phyloP scores from a whole-genome alignment of 805 yeast genomes.

The Spathaspora hagerdaliae region DNA sequence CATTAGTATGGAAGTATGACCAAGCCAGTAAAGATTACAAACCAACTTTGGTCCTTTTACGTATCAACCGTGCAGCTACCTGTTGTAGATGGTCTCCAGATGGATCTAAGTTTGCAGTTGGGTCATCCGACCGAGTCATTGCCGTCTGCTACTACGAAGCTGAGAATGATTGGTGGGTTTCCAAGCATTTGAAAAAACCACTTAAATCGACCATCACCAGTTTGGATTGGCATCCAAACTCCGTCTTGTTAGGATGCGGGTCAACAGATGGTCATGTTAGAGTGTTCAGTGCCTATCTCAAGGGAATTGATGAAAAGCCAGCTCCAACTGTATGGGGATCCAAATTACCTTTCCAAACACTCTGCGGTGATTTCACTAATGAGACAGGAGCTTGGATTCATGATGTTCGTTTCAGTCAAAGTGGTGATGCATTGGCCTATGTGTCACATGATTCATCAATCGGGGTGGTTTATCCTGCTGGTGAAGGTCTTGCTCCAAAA shows the following conservation, averaged over 20 bases:
- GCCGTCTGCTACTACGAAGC: conserved; percentile 95
- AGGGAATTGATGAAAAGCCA: conserved; percentile 84
- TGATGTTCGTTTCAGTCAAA: conserved; percentile 80
- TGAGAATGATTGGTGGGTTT: conserved; percentile 99
- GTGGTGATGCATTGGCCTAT: conserved; percentile 73
- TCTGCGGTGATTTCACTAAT: conserved; percentile 72
- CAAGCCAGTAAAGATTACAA: conserved; percentile 55
- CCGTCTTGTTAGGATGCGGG: conserved; percentile 82
- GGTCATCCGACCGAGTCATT: conserved; percentile 89
- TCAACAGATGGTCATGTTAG: conserved; percentile 92
- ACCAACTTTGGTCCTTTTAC: conserved; percentile 86
- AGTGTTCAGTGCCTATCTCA: conserved; percentile 84
- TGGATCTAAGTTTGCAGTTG: conserved; percentile 96
- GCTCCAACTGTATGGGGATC: conserved; percentile 87
- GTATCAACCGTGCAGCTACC: conserved; percentile 95
- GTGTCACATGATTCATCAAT: conserved; percentile 86
- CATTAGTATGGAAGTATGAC: conserved; percentile 87
- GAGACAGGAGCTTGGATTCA: conserved; percentile 88
- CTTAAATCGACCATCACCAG: conserved; percentile 79
- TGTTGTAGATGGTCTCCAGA: conserved; percentile 91
- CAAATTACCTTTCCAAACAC: conserved; percentile 88
- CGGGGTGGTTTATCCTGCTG: conserved; percentile 73
- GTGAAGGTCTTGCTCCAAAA: conserved; percentile 58
- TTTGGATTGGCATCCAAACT: conserved; percentile 91
- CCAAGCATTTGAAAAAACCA: conserved; percentile 96